Evolutionary conservation across 441 rosid genomes (phyloP).

Genomic region (Arabidopsis lyrata): DNA sequence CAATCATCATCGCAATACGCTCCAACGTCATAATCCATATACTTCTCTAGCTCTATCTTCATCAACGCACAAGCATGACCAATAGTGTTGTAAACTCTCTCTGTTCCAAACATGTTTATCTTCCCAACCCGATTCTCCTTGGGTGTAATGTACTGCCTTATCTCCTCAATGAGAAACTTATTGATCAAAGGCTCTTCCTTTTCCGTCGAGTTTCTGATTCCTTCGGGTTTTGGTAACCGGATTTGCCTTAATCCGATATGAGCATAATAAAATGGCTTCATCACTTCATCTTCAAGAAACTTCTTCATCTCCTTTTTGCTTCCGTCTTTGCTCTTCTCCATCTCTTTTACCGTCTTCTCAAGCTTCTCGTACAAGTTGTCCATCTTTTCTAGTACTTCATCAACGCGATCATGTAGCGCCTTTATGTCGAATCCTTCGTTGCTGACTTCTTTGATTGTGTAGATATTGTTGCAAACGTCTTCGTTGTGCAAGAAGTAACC

Average conservation of each 20-base stretch:
- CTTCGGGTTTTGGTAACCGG: slow-evolving; percentile 62
- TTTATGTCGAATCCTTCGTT: slow-evolving; percentile 56
- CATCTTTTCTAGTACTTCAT: slow-evolving; percentile 61
- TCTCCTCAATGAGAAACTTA: slow-evolving; percentile 70
- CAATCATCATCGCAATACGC: slow-evolving; percentile 88
- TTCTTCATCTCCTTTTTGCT: slow-evolving; percentile 59
- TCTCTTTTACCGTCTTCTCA: slow-evolving; percentile 60
- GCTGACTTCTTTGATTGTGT: slow-evolving; percentile 49
- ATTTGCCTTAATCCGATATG: slow-evolving; percentile 73
- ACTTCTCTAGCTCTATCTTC: slow-evolving; percentile 76
- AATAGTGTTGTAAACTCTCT: slow-evolving; percentile 67
- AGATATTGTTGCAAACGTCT: slow-evolving; percentile 70
- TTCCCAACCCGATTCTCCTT: slow-evolving; percentile 68
- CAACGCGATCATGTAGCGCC: slow-evolving; percentile 57
- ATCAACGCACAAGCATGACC: slow-evolving; percentile 81
- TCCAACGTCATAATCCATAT: slow-evolving; percentile 89
- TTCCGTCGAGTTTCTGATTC: slow-evolving; percentile 50
- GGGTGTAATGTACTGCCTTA: slow-evolving; percentile 74
- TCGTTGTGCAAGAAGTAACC: slow-evolving; percentile 75
- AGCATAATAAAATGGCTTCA: slow-evolving; percentile 67
- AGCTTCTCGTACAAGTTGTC: slow-evolving; percentile 70
- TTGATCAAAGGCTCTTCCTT: slow-evolving; percentile 77
- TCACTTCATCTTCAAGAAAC: slow-evolving; percentile 74
- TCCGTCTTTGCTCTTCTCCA: slow-evolving; percentile 62
- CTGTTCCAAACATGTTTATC: slow-evolving; percentile 72